These are phyloP conservation scores for Astraeus odoratus DNA, from an alignment of 768 basidiomycete genomes.

Conservation along the genomic window DNA sequence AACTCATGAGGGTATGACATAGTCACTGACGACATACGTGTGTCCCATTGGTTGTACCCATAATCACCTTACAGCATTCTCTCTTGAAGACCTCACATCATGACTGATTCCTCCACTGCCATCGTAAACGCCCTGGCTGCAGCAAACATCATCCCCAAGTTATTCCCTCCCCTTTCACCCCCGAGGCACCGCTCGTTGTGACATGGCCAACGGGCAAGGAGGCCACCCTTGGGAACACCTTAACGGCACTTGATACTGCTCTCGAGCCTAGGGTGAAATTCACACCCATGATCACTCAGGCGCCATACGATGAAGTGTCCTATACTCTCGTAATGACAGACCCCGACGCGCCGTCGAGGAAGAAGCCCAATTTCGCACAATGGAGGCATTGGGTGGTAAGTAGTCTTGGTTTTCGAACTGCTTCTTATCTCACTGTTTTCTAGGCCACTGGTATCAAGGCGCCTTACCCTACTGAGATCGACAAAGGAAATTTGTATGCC, in stretches of 20 bases:
- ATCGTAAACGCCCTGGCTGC: slow-evolving; percentile 11
- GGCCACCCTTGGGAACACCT: slow-evolving; percentile 31
- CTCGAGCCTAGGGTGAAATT: slow-evolving; percentile 47
- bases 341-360: slow-evolving; percentile 50
- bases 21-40: background rate
- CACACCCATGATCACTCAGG: slow-evolving; percentile 33
- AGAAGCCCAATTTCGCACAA: slow-evolving; percentile 40
- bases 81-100: background rate
- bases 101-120: slow-evolving; percentile 20
- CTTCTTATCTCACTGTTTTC: background rate
- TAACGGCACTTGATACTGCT: slow-evolving; percentile 31
- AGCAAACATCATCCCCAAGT: slow-evolving; percentile 25
- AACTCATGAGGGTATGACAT: background rate
- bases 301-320: slow-evolving; percentile 25
- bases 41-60: background rate
- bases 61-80: background rate
- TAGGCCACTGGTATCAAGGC: slow-evolving; percentile 35
- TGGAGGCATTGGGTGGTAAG: slow-evolving; percentile 56
- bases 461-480: slow-evolving; percentile 23
- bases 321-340: slow-evolving; percentile 55
- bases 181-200: slow-evolving; percentile 22
- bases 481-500: slow-evolving; percentile 29
- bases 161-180: slow-evolving; percentile 20
- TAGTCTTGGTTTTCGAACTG: background rate
- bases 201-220: slow-evolving; percentile 26